Evolutionary conservation across 495 filamentous ascomycete species (phyloP), one percentile per base, ranked within the genome.

Genomic region (Aspergillus nidulans): DNA sequence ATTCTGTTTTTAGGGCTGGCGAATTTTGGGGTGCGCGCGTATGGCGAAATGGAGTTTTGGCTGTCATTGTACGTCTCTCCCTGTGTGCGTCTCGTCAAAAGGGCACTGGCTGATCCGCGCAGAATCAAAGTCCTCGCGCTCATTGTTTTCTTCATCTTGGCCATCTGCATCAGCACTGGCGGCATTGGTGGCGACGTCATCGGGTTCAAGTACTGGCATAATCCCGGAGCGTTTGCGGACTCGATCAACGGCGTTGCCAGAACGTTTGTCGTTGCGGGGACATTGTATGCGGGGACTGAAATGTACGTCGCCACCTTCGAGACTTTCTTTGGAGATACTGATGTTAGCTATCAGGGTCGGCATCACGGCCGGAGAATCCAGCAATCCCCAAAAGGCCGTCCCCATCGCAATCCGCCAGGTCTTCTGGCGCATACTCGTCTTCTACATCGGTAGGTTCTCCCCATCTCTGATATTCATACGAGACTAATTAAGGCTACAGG

Each of bases 211-310:
- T 84, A 85, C 64, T 87, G 85, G 85, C 68, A 76, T 40, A 67
- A 84, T 43, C 85, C 85, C 0, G 85, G 85, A 3, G 75, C 85
- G 1, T 88, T 87, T 57, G 75, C 76, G 0, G 65, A 83, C 43
- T 81, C 78, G 38, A 79, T 85, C 15, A 79, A 83, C 15, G 77
- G 74, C 21, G 78, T 80, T 34, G 80, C 84, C 38, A 81, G 85
- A 51, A 81, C 86, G 6, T 52, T 54, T 21, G 65, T 88, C 3
- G 86, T 81, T 26, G 87, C 87, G 4, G 84, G 84, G 19, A 89
- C 88, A 49, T 73, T 87, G 18, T 90, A 87, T 69, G 79, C 77
- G 40, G 87, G 87, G 13, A 89, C 85, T 2, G 87, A 90, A 56
- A 74, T 90, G 70, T 70, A 61, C n/a, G 63, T 51, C 19, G 0